phyloP scores from a whole-genome alignment of 106 monocot species.

The Amphibolis antarctica region DNA sequence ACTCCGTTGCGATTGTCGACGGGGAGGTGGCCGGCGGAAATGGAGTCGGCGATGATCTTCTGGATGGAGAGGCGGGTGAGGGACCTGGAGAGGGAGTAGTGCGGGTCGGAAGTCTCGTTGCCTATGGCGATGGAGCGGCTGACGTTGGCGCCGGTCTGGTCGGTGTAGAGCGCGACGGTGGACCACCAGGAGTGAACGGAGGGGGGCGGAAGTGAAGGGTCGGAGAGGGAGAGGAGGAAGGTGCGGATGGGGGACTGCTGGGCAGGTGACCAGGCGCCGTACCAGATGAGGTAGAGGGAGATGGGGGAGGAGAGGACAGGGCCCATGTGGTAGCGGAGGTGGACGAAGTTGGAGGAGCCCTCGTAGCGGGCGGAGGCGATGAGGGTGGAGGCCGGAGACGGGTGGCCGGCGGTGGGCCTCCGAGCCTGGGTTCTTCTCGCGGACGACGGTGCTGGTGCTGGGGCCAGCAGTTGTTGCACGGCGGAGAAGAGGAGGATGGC shows the following conservation, averaged over 20 bases:
- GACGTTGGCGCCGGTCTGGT: constrained; percentile 62
- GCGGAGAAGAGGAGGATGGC: neutral
- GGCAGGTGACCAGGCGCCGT: constrained; percentile 40
- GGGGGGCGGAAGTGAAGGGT: constrained; percentile 21
- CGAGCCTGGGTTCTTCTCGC: no score
- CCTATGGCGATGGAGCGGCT: constrained; percentile 41
- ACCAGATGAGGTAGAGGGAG: constrained; percentile 68
- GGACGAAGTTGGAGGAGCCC: constrained; percentile 48
- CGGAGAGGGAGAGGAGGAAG: constrained; percentile 60
- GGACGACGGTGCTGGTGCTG: no score
- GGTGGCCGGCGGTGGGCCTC: no score
- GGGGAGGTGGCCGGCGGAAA: constrained; percentile 23
- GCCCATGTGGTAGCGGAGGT: constrained; percentile 73
- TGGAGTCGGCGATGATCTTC: constrained; percentile 40
- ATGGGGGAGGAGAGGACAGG: constrained; percentile 63
- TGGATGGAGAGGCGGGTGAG: constrained; percentile 48
- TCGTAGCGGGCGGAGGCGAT: constrained; percentile 23
- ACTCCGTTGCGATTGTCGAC: constrained; percentile 48
- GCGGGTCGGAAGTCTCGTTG: constrained; percentile 10
- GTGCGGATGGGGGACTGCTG: constrained; percentile 34
- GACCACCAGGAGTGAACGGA: constrained; percentile 62
- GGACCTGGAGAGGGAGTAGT: no score
- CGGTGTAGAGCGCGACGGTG: constrained; percentile 59
- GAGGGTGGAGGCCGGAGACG: neutral
- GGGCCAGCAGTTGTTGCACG: no score